phyloP scores from a whole-genome alignment of 1,139 yeast genomes.

The Candida sp. region DNA sequence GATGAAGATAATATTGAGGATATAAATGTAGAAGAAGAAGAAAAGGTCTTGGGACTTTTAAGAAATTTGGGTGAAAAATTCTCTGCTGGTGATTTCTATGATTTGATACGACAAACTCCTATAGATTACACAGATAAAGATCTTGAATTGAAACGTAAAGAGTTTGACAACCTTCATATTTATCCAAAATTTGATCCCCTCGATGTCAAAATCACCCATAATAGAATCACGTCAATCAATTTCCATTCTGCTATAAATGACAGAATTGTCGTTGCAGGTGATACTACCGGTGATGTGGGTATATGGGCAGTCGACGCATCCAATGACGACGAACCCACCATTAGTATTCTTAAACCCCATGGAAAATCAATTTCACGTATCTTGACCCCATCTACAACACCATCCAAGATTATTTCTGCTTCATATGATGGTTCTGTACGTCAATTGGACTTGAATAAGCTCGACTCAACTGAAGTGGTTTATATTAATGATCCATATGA shows the following conservation, averaged over 20 bases:
- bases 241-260: constrained; percentile 73
- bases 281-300: constrained; percentile 79
- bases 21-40: constrained; percentile 23
- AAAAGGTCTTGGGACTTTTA: constrained; percentile 36
- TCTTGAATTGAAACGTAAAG: constrained; percentile 45
- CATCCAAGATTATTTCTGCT: constrained; percentile 59
- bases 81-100: constrained; percentile 80
- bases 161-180: constrained; percentile 47
- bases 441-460: constrained; percentile 59
- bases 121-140: constrained; percentile 30
- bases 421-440: constrained; percentile 90
- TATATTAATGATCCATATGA: constrained; percentile 50
- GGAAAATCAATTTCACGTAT: constrained; percentile 70
- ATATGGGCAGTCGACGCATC: constrained; percentile 74
- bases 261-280: constrained; percentile 78
- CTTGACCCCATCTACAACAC: constrained; percentile 46
- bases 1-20: constrained; percentile 11
- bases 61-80: constrained; percentile 50
- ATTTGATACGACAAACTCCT: constrained; percentile 32
- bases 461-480: constrained; percentile 56
- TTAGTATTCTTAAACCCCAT: constrained; percentile 67
- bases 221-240: constrained; percentile 67
- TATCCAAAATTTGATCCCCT: constrained; percentile 62
- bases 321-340: constrained; percentile 44
- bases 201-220: constrained; percentile 68